Evolutionary conservation across 2,329 filamentous ascomycete genomes (phyloP), one percentile per base, ranked within the genome.

Genomic region (Pseudogymnoascus pannorum): DNA sequence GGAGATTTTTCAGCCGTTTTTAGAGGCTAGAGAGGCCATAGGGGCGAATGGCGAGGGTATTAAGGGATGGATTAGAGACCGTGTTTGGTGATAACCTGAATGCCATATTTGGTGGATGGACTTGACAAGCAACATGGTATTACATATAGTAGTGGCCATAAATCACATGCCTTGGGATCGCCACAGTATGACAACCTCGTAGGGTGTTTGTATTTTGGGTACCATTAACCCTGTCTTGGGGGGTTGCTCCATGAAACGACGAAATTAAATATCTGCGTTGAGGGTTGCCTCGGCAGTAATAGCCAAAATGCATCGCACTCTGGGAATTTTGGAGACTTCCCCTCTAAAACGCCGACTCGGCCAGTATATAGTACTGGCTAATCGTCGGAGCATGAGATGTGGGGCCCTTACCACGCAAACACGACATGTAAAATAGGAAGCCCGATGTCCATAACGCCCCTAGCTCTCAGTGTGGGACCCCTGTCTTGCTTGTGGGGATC

Each of bases 271-370:
- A 40, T 57, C 33, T 61, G 22, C 29, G 57, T 59, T 61, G 60
- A 57, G 42, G 16, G 44, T 64, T 63, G 62, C 22, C 24, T 26
- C 16, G 59, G 57, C 48, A 61, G 64, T 61, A 63, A 57, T 60
- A 61, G 31, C 63, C 59, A 63, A 63, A 38, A 61, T 66, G n/a
- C n/a, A n/a, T 65, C 40, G 61, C 64, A 59, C 58, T 61, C 60
- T 64, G 59, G 63, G 42, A 61, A 59, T 62, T 42, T 65, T 59
- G 29, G 60, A 61, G 64, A 62, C 58, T 61, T 61, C 58, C 63
- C 59, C 60, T 57, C 58, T 16, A n/a, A 64, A 62, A 63, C 38
- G 63, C 57, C 62, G 63, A 66, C 61, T 59, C 62, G 62, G 60
- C 65, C 62, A 63, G n/a, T n/a, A n/a, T n/a, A n/a, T n/a, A n/a